phyloP scores from a whole-genome alignment of 176 grass and related monocot species.

The Oryza australiensis region DNA sequence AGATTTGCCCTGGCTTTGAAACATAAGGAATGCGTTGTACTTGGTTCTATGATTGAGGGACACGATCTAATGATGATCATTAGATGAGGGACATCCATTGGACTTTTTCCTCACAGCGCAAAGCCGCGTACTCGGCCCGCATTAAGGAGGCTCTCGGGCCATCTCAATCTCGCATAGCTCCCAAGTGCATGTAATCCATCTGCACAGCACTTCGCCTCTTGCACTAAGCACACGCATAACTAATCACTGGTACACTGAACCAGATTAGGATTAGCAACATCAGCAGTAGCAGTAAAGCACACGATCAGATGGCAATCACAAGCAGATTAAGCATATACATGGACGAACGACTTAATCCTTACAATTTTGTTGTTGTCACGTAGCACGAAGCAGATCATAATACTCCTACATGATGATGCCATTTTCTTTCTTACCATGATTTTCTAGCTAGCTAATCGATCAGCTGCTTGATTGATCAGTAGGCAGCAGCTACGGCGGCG shows the following conservation, averaged over 20 bases:
- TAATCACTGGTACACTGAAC: neutral
- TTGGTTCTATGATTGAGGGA: too few species aligned
- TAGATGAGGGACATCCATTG: too few species aligned
- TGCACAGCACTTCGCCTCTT: neutral
- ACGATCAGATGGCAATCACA: neutral
- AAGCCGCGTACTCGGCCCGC: too few species aligned
- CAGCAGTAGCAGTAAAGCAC: neutral
- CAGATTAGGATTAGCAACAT: neutral
- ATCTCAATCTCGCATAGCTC: neutral
- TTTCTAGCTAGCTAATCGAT: slow-evolving; percentile 1
- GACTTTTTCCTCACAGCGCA: too few species aligned
- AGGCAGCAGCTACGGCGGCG: neutral
- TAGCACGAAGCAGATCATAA: neutral
- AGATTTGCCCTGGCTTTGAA: too few species aligned
- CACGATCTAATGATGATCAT: too few species aligned
- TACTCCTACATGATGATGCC: neutral
- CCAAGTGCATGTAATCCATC: neutral
- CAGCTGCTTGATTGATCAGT: neutral
- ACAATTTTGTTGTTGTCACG: neutral
- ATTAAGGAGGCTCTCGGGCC: neutral
- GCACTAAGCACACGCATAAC: neutral
- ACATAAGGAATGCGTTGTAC: too few species aligned
- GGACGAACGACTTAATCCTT: neutral
- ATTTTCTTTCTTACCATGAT: neutral
- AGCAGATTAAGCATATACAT: neutral